Evolutionary conservation across 371 early-diverging fungal genomes (phyloP).

Genomic region (Mucor lusitanicus): DNA sequence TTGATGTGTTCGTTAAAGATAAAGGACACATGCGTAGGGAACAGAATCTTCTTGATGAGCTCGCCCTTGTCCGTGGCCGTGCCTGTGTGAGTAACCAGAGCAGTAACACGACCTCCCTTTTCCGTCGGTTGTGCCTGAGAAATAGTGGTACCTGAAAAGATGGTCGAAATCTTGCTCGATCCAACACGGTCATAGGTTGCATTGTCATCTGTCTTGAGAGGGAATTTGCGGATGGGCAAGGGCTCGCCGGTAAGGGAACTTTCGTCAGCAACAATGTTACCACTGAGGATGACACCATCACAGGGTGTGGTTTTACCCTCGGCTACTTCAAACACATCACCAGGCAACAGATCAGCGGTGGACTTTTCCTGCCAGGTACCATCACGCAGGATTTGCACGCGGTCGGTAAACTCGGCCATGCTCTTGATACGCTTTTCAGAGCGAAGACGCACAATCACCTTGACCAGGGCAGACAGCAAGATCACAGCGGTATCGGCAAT

Average conservation of each 20-base stretch:
- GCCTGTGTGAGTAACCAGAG: conserved; percentile 74
- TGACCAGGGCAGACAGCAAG: conserved; percentile 68
- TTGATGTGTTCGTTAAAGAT: conserved; percentile 72
- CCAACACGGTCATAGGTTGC: conserved; percentile 40
- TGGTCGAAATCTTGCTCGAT: conserved; percentile 56
- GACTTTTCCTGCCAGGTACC: conserved; percentile 53
- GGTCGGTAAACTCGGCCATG: conserved; percentile 66
- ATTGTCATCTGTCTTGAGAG: conserved; percentile 43
- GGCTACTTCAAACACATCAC: conserved; percentile 70
- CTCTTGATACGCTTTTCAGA: conserved; percentile 71
- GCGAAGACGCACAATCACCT: conserved; percentile 62
- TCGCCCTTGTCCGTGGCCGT: conserved; percentile 76
- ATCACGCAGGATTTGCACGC: conserved; percentile 50
- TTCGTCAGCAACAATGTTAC: conserved; percentile 76
- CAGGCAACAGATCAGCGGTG: conserved; percentile 66
- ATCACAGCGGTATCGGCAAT: conserved; percentile 74
- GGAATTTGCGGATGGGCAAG: conserved; percentile 60
- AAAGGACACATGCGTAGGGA: conserved; percentile 64
- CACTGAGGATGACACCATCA: conserved; percentile 68
- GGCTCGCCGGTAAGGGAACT: conserved; percentile 70
- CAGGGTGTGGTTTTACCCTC: conserved; percentile 61
- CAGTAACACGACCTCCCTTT: conserved; percentile 40
- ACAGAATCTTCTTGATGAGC: conserved; percentile 75
- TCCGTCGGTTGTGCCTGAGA: conserved; percentile 46
- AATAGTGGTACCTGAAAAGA: conserved; percentile 53